phyloP scores from a whole-genome alignment of 31 red algal genomes.

The Pterothamnion heteromorphum region DNA sequence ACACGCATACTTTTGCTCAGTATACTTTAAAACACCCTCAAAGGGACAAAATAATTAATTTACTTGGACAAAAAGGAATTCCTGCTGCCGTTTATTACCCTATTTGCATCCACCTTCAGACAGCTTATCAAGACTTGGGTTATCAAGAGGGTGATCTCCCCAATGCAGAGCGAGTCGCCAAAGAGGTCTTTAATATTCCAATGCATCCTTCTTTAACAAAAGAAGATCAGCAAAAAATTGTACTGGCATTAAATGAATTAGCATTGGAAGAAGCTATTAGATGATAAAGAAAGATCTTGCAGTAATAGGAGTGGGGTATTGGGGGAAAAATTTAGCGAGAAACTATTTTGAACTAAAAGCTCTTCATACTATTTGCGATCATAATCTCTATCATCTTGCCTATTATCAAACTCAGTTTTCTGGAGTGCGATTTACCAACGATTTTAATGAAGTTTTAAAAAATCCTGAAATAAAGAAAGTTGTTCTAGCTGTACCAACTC shows the following conservation, averaged over 20 bases:
- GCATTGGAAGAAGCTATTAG: too few species aligned
- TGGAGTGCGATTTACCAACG: too few species aligned
- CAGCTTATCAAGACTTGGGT: neutral
- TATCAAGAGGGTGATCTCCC: neutral
- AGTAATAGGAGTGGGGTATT: too few species aligned
- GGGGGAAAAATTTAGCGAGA: neutral
- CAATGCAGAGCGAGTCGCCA: neutral
- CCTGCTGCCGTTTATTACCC: slow-evolving; percentile 23
- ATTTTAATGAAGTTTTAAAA: too few species aligned
- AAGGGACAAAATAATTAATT: neutral
- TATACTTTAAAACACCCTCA: slow-evolving; percentile 5
- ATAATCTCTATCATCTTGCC: neutral
- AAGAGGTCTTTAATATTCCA: neutral
- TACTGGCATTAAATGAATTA: too few species aligned
- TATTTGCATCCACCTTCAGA: neutral
- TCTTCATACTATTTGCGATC: neutral
- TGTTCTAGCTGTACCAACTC: too few species aligned
- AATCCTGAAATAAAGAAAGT: too few species aligned
- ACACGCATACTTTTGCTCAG: slow-evolving; percentile 4
- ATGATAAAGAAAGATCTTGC: too few species aligned
- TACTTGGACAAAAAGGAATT: slow-evolving; percentile 29
- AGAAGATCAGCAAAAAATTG: neutral
- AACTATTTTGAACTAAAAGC: neutral
- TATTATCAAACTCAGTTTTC: too few species aligned
- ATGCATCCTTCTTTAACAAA: neutral